Percentiles rank a stretch among this genome's conserved stretches.
Evolutionary conservation across 2,329 filamentous ascomycete genomes (phyloP).

Genomic region (Chaetomiaceae sp.): DNA sequence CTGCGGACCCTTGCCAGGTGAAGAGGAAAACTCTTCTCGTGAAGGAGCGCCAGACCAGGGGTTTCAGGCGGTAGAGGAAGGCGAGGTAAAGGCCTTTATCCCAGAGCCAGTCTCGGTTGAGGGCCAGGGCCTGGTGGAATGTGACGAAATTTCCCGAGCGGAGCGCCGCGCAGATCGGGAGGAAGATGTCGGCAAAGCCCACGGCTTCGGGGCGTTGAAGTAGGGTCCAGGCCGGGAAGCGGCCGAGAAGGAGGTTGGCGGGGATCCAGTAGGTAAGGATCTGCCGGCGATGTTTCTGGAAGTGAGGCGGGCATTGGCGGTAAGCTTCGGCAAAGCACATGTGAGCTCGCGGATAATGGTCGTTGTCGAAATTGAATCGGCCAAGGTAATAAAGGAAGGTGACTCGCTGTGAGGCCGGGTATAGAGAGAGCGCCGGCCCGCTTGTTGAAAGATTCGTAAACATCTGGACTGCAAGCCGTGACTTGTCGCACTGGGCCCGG

Average conservation of each 20-base stretch:
- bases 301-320: conserved; percentile 56
- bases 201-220: conserved; percentile 66
- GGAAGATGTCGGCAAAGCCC: conserved; percentile 62
- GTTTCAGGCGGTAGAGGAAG: conserved; percentile 71
- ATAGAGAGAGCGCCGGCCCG: conserved; percentile 74
- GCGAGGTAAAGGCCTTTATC: conserved; percentile 70
- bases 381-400: conserved; percentile 95
- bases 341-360: conserved; percentile 73
- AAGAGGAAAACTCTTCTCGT: conserved; percentile 73
- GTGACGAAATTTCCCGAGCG: conserved; percentile 67
- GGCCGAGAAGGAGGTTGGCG: conserved; percentile 76
- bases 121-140: conserved; percentile 65
- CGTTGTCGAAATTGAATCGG: conserved; percentile 81
- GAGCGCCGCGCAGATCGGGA: conserved; percentile 69
- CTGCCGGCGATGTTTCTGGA: conserved; percentile 68
- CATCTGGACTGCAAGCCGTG: conserved; percentile 78
- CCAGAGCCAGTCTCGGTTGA: conserved; percentile 66
- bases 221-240: conserved; percentile 67
- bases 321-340: conserved; percentile 76
- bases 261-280: conserved; percentile 83
- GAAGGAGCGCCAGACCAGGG: conserved; percentile 79
- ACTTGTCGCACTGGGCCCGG: conserved; percentile 63
- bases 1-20: conserved; percentile 53
- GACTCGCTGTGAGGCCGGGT: conserved; percentile 80
- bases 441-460: conserved; percentile 83